Evolutionary conservation across 2,329 filamentous ascomycete species (phyloP).

Genomic region (Talaromyces albobiverticillius): DNA sequence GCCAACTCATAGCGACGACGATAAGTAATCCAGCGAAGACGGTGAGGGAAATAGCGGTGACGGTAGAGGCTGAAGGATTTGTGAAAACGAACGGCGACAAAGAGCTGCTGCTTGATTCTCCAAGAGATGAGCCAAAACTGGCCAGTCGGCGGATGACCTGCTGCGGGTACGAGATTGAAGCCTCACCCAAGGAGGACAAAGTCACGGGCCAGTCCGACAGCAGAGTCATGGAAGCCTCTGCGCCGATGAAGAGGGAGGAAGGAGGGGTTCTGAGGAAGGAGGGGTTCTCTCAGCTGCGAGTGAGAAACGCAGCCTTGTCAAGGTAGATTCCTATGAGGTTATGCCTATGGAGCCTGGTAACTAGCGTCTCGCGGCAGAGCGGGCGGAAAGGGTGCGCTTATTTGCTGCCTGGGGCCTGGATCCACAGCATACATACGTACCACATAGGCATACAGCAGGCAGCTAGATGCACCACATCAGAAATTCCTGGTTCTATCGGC

Average conservation of each 20-base stretch:
- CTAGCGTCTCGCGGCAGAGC: conserved; percentile 8
- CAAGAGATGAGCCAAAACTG: conserved; percentile 12
- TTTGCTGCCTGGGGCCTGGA: neutral
- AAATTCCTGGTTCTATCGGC: too few species aligned
- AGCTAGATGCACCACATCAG: too few species aligned
- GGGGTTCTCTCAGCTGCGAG: neutral
- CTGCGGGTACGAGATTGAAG: conserved; percentile 37
- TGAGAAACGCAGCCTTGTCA: neutral
- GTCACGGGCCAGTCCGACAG: conserved; percentile 33
- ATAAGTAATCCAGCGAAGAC: conserved; percentile 28
- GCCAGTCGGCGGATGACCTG: conserved; percentile 31
- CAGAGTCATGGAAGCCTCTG: conserved; percentile 32
- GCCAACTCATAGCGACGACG: conserved; percentile 34
- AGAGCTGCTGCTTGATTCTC: neutral
- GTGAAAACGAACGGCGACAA: neutral
- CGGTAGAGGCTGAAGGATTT: neutral
- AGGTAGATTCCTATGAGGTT: too few species aligned
- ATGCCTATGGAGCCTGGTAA: neutral
- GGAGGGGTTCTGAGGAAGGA: neutral
- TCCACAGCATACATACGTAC: neutral
- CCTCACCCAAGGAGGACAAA: conserved; percentile 39
- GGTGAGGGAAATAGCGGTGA: conserved; percentile 24
- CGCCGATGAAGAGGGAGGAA: neutral
- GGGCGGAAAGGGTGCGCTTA: neutral
- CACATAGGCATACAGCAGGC: too few species aligned